phyloP scores from a whole-genome alignment of 2,329 filamentous ascomycete genomes.

The Orbilia blumenaviensis region DNA sequence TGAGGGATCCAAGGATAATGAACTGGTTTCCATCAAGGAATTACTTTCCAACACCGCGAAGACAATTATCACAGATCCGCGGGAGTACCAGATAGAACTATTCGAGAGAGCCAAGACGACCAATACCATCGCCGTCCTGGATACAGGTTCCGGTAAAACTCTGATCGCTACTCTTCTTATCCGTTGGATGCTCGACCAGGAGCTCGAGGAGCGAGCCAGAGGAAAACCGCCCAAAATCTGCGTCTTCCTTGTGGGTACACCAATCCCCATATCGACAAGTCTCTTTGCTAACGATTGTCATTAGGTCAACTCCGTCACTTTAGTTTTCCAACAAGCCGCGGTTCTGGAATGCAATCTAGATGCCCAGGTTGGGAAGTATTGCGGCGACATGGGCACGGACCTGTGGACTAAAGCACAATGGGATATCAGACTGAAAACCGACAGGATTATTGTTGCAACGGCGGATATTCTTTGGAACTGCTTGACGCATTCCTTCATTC shows the following conservation, averaged over 20 bases:
- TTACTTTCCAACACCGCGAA: conserved; percentile 57
- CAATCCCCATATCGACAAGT: neutral
- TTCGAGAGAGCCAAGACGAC: conserved; percentile 84
- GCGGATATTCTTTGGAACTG: conserved; percentile 84
- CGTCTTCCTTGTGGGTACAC: conserved; percentile 78
- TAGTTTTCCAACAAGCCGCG: conserved; percentile 88
- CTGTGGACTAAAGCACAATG: conserved; percentile 66
- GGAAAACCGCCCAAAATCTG: conserved; percentile 73
- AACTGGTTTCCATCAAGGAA: conserved; percentile 27
- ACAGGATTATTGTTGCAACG: conserved; percentile 85
- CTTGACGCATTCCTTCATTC: conserved; percentile 79
- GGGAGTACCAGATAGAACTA: conserved; percentile 91
- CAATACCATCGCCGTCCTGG: conserved; percentile 91
- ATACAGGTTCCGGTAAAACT: conserved; percentile 95
- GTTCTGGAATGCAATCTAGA: conserved; percentile 84
- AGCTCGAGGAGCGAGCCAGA: conserved; percentile 73
- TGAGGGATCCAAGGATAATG: conserved; percentile 20
- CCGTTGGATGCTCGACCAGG: conserved; percentile 76
- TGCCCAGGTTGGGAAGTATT: conserved; percentile 76
- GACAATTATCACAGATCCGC: conserved; percentile 76
- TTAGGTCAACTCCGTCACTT: conserved; percentile 80
- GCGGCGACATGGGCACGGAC: conserved; percentile 73
- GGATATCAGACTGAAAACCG: conserved; percentile 63
- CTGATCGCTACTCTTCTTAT: conserved; percentile 91
- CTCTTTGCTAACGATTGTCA: neutral